Evolutionary conservation across 2,329 filamentous ascomycete genomes (phyloP).

Genomic region (Aspergillus costaricaensis): DNA sequence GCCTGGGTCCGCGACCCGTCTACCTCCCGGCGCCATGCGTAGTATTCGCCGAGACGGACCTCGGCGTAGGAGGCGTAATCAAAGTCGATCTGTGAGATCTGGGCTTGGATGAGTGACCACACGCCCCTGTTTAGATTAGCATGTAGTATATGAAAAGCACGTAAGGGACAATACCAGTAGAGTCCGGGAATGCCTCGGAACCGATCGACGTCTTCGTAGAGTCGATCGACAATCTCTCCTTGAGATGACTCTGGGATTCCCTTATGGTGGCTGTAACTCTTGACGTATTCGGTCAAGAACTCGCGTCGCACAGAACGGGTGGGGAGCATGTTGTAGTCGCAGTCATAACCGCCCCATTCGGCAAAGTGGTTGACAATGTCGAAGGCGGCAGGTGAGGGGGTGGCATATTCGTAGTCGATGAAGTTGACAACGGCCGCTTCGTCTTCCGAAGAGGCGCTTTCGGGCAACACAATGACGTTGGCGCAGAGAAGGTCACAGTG

Average conservation of each 20-base stretch:
- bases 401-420: conserved; percentile 98
- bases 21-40: conserved; percentile 79
- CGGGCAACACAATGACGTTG: conserved; percentile 82
- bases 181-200: conserved; percentile 91
- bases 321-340: conserved; percentile 82
- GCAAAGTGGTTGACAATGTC: conserved; percentile 98
- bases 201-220: conserved; percentile 79
- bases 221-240: conserved; percentile 65
- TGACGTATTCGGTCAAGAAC: conserved; percentile 83
- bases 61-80: conserved; percentile 94
- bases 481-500: conserved; percentile 96
- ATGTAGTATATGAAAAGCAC: background rate
- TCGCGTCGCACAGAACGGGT: conserved; percentile 72
- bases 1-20: conserved; percentile 61
- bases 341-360: conserved; percentile 97
- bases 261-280: conserved; percentile 65
- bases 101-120: conserved; percentile 92
- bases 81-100: conserved; percentile 93
- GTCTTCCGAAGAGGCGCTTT: conserved; percentile 32
- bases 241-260: conserved; percentile 45
- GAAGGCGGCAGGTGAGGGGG: conserved; percentile 90
- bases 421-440: conserved; percentile 67
- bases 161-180: conserved; percentile 54
- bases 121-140: conserved; percentile 71
- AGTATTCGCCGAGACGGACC: conserved; percentile 83